Evolutionary conservation across 305 asterid species (phyloP), one percentile per base, ranked within the genome.

Genomic region (Rubia balearica): DNA sequence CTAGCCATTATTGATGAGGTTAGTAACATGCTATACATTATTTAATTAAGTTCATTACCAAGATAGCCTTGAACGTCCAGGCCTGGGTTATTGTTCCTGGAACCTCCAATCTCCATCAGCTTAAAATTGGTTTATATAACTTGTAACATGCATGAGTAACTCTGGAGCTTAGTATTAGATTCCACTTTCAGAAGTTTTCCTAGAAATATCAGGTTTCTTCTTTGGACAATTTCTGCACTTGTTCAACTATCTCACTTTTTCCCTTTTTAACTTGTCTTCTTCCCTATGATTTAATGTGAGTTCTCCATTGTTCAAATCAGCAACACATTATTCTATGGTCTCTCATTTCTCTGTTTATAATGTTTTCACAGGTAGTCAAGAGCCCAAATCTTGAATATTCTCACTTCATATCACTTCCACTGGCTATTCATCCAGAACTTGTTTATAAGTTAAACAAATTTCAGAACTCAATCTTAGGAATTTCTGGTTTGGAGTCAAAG

Each of bases 321-420:
- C 7, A 36, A 12, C 36, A 41, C 12, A 49, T n/a, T 45, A 41
- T 51, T 30, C 22, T 21, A 8, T 6, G 16, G 36, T 60, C 4
- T 42, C 65, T 63, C 22, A 64, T 8, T 53, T 59, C 36, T 33
- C 17, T 19, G 11, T 64, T 19, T 45, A 16, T 68, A 22, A 60
- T 12, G 8, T 19, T 11, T 62, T 48, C 16, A 79, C 95, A 93
- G 98, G 87, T 80, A 59, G 87, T 84, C 46, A 85, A 87, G 75
- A 85, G 97, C 83, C 87, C 85, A 77, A 78, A 72, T 56, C 79
- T 90, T 27, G 96, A 90, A 77, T 93, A 88, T 80, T 88, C 98
- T 76, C 97, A 93, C 92, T 93, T 93, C 72, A 84, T 93, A 68
- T 93, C 98, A 42, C 97, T 93, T 81, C 98, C 98, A 61, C 79